A percentile compares a stretch with the other conserved stretches of the same genome.
phyloP scores from a whole-genome alignment of 179 eudicot species.

The Kewa caespitosa region DNA sequence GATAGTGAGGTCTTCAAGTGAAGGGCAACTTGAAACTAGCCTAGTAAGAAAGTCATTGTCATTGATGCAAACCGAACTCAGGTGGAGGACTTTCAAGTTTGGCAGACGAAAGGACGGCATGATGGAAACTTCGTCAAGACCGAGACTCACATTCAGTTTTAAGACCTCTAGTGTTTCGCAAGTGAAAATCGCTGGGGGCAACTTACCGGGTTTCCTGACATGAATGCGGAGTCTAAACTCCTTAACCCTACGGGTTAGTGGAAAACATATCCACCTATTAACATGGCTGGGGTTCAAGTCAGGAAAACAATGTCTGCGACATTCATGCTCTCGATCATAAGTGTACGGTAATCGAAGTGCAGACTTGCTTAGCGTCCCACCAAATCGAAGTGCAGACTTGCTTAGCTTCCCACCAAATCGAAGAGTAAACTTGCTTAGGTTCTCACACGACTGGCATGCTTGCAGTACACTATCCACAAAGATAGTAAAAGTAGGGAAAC shows the following conservation, averaged over 20 bases:
- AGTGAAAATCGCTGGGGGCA: not conserved
- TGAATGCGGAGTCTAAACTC: not conserved
- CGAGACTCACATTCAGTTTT: not conserved
- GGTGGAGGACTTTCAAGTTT: no score
- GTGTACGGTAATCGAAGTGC: no score
- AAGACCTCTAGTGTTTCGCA: not conserved
- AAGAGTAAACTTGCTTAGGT: slow-evolving; percentile 9
- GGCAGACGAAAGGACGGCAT: not conserved
- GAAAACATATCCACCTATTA: not conserved
- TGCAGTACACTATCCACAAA: not conserved
- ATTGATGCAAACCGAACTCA: no score
- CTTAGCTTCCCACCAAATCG: not conserved
- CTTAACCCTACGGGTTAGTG: not conserved
- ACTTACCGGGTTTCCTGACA: not conserved
- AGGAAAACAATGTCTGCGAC: not conserved
- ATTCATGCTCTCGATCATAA: not conserved
- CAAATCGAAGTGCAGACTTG: not conserved
- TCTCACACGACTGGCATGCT: not conserved
- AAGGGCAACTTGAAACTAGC: no score
- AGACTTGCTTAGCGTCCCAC: not conserved
- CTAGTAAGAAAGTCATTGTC: no score
- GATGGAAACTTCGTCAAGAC: not conserved
- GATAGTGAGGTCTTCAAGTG: no score
- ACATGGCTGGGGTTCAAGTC: not conserved
- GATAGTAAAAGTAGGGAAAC: not conserved